Evolutionary conservation across 805 yeast genomes (phyloP).

Genomic region (Schwanniomyces yamadae): DNA sequence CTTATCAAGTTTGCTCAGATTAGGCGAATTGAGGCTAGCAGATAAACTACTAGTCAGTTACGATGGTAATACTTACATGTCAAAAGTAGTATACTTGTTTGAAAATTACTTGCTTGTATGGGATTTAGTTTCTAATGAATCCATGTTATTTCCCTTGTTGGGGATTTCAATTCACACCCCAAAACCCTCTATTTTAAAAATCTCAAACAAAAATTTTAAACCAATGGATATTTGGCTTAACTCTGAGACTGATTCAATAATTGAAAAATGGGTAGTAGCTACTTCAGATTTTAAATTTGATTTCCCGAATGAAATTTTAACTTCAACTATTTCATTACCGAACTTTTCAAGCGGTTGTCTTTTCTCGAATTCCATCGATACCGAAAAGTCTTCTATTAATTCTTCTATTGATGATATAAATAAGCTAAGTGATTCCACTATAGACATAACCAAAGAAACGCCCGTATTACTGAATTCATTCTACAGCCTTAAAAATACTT

Average conservation of each 20-base stretch:
- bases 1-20: constrained; percentile 23
- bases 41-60: constrained; percentile 29
- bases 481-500: background rate
- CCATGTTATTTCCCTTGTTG: constrained; percentile 11
- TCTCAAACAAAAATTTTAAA: constrained; percentile 10
- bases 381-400: too few species aligned
- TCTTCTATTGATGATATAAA: background rate
- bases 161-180: constrained; percentile 19
- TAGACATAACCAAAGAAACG: background rate
- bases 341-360: constrained; percentile 1
- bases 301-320: constrained; percentile 35
- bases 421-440: constrained; percentile 1
- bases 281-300: constrained; percentile 29
- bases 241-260: constrained; percentile 27
- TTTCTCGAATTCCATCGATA: too few species aligned
- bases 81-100: constrained; percentile 30
- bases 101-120: constrained; percentile 31
- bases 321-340: constrained; percentile 29
- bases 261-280: constrained; percentile 47
- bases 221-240: constrained; percentile 21
- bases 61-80: constrained; percentile 7
- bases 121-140: constrained; percentile 7
- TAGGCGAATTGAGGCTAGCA: constrained; percentile 37
- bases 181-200: constrained; percentile 21
- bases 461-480: background rate